These are phyloP conservation scores for Calonectria henricotiae DNA, from an alignment of 2,329 filamentous ascomycete species.

Conservation along the genomic window DNA sequence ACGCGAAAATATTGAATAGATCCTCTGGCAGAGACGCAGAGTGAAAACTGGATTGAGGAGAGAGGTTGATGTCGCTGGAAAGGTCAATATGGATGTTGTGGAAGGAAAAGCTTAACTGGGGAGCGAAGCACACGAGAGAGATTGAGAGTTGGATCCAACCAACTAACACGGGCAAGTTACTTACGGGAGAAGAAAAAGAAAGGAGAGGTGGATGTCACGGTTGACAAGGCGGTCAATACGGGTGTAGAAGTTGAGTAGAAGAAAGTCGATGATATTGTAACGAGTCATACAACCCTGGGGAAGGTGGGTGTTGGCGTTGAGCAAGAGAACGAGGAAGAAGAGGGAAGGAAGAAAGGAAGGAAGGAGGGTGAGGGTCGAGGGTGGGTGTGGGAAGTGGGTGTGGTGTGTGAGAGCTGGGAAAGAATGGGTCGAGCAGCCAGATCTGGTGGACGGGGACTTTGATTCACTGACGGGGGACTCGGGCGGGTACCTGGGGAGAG, in stretches of 20 bases:
- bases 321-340: conserved; percentile 45
- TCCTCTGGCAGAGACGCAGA: background rate
- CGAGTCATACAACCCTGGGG: conserved; percentile 44
- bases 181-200: conserved; percentile 37
- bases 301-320: conserved; percentile 44
- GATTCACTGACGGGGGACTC: conserved; percentile 5
- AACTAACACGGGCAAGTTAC: conserved; percentile 52
- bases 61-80: conserved; percentile 7
- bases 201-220: conserved; percentile 24
- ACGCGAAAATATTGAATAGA: conserved; percentile 25
- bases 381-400: conserved; percentile 43
- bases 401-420: conserved; percentile 52
- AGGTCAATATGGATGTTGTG: conserved; percentile 41
- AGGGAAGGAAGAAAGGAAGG: conserved; percentile 45
- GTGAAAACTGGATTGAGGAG: conserved; percentile 15
- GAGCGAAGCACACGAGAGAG: conserved; percentile 42
- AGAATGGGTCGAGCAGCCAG: conserved; percentile 54
- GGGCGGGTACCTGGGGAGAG: conserved; percentile 3
- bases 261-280: conserved; percentile 39
- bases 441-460: conserved; percentile 48
- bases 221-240: conserved; percentile 25
- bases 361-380: conserved; percentile 46
- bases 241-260: conserved; percentile 36
- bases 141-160: conserved; percentile 36
- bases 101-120: conserved; percentile 38